Evolutionary conservation across 257 asterid genomes (phyloP), one percentile per base, ranked within the genome.

Genomic region (Solanum rostratum): DNA sequence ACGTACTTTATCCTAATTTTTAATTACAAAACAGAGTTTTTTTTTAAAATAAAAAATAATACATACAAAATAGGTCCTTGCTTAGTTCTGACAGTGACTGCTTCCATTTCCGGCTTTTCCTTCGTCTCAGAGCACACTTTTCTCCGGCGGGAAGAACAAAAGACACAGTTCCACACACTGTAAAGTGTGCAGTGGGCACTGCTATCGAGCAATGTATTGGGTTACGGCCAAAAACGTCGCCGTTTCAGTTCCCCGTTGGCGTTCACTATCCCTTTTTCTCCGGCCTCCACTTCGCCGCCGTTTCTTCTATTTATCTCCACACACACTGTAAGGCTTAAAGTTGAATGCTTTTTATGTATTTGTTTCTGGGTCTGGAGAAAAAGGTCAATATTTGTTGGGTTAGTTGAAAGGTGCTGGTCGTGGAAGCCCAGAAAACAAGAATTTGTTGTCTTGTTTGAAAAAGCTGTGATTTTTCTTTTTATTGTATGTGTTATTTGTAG

Each of bases 221-320:
- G 84, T 90, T 24, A 83, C 93, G 29, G 92, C 93, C 27, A 90
- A 90, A 86, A 92, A 85, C 95, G 93, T 91, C 54, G 92, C 86
- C 93, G 88, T 91, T 86, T 85, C 91, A 11, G 82, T 91, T 78
- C 94, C 93, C 18, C 90, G 90, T 41, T 93, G 94, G 91, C 92
- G 99, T 84, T 88, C 93, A 83, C 83, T 95, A 18, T 81, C 93
- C 86, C 89, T 88, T 84, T 86, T 89, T 50, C 89, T 86, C 85
- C 39, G 86, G 84, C 91, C 88, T 66, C 79, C 88, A 69, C 90
- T 91, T 89, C 89, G 79, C 79, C 85, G 55, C 49, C 81, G 76
- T 52, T 85, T 86, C 86, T 89, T 87, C 71, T 73, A 89, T 60
- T 78, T 90, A 85, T 81, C 84, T 80, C 83, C 88, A 57, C 82